Evolutionary conservation across 805 yeast genomes (phyloP).

Genomic region (Candida maris): DNA sequence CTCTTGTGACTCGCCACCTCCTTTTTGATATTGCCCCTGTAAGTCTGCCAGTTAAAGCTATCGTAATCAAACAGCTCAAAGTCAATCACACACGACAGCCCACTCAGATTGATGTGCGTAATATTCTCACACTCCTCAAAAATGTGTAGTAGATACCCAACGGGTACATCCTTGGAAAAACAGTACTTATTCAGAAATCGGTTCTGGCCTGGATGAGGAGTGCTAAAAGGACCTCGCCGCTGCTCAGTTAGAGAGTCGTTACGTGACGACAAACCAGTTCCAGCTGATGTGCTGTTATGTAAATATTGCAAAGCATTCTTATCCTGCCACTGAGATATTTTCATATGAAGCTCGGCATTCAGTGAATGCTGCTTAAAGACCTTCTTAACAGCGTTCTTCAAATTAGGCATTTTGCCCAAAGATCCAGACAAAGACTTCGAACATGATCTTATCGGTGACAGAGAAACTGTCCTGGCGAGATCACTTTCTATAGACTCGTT

Average conservation of each 20-base stretch:
- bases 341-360: no score
- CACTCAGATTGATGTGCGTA: constrained; percentile 51
- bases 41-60: constrained; percentile 33
- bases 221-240: constrained; percentile 35
- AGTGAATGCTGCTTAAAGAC: constrained; percentile 7
- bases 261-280: no score
- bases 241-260: no score
- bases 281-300: no score
- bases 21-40: constrained; percentile 15
- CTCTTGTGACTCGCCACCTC: constrained; percentile 1
- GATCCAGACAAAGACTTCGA: constrained; percentile 8
- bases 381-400: constrained; percentile 16
- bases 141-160: constrained; percentile 70
- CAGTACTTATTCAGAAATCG: constrained; percentile 61
- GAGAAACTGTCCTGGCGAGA: constrained; percentile 12
- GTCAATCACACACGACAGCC: constrained; percentile 62
- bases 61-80: constrained; percentile 46
- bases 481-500: constrained; percentile 17
- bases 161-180: constrained; percentile 69
- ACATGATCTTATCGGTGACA: constrained; percentile 19
- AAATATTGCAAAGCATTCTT: no score
- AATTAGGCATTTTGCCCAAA: constrained; percentile 7
- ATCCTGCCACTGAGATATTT: no score
- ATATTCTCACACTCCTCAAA: constrained; percentile 66
- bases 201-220: constrained; percentile 58